Base-by-base conservation (phyloP, 352 stramenopile genomes). In the Phytophthora pluvialis region DNA sequence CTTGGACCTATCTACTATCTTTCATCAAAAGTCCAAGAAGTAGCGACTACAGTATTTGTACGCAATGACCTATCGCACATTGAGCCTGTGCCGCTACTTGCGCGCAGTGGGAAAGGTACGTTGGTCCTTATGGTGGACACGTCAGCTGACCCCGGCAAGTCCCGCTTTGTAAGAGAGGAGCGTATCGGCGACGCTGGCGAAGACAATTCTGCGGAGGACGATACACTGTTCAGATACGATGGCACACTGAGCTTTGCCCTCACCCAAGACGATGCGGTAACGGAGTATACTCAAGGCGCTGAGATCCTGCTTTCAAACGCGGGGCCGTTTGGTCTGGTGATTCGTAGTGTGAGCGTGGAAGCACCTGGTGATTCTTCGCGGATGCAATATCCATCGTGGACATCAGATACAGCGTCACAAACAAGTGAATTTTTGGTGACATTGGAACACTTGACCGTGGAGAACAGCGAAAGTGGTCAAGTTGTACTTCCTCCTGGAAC, bases 41-140 rank as follows among this genome's bases (percentile, higher is more conserved):
- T 84, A 11, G 40, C 59, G 15, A 67, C 66, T 0, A 67, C 29
- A 26, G 35, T 90, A 4, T 91, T 76, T 56, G 69, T 91, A 10
- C 83, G 83, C 26, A 90, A 88, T 44, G 63, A 81, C 38, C 71
- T 91, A n/a, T 84, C 83, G 2, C 83, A 91, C 49, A 80, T 91
- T 25, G 83, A 91, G 47, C 56, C 70, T 11, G 40, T 90, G 5
- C 21, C 31, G 2, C 40, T 91, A 16, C 15, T 62, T 26, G 83
- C 77, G 5, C 54, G 43, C 2, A 88, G 78, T 60, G 83, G 77
- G 1, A 67, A 75, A 60, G 82, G 79, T 4, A 57, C 52, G 2
- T 45, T 90, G 8, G 45, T 44, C 1, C 8, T 88, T 5, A 32
- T 31, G 28, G 36, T 73, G 40, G 40, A 67, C 18, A 8, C 28